Base-by-base conservation (phyloP, 1,284 basidiomycete species). In the Takashimella koratensis region DNA sequence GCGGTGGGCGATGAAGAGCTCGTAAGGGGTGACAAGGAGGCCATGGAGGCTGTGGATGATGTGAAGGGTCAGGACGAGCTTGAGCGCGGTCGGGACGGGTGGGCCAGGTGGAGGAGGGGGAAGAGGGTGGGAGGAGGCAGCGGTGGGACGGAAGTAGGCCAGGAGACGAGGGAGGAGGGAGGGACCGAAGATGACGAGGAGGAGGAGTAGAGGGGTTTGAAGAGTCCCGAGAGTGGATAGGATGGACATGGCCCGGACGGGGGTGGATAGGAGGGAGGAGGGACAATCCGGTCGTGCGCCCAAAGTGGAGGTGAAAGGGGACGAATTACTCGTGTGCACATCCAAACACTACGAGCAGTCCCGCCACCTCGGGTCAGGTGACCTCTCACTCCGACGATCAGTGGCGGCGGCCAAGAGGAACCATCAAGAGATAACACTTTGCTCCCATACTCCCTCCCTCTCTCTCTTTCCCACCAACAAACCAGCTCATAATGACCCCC, bases 1-100 rank as follows among this genome's bases (percentile, higher is more conserved):
- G 22, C 43, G n/a, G 36, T 65, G 30, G 21, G 49, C 44, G 12
- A 45, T 43, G 53, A 68, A 68, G 27, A 68, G n/a, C 48, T 68
- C 54, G 52, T 51, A 67, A 1, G 67, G 67, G 5, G 62, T 65
- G 11, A 46, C 25, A 40, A 60, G 5, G 30, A 65, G 59, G 2
- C 52, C 43, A 11, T 36, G 52, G 25, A 64, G 10, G 13, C 45
- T 30, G 39, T 57, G 60, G 6, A 62, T 11, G 1, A 59, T 59
- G 41, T 64, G 53, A 3, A 60, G 26, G 24, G 45, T 44, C 3
- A 64, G 24, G 36, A 63, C 20, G 23, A 64, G 16, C 49, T 60
- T 62, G 27, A 60, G 47, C n/a, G 45, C 4, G 13, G 23, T 47
- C 5, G 56, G 46, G 2, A 53, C 4, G 24, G 52, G 21, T 22